These are phyloP conservation scores for Styphnolobium japonicum DNA, from an alignment of 306 rosid genomes.

Conservation along the genomic window DNA sequence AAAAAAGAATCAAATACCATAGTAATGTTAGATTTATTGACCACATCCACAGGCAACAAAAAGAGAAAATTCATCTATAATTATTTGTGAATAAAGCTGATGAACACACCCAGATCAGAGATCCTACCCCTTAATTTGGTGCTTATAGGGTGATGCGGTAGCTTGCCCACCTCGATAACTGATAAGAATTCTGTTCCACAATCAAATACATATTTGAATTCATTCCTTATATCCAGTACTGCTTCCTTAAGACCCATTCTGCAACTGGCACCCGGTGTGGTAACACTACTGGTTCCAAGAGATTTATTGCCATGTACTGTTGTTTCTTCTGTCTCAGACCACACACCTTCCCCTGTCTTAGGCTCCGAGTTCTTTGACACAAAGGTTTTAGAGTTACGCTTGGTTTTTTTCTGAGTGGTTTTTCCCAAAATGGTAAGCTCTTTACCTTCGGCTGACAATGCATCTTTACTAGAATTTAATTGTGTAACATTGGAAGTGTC, in stretches of 20 bases:
- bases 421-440: neutral
- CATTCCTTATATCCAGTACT: conserved; percentile 26
- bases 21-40: neutral
- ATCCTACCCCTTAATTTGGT: conserved; percentile 32
- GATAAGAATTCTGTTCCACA: conserved; percentile 27
- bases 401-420: neutral
- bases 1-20: neutral
- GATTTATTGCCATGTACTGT: neutral
- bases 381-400: neutral
- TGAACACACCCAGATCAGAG: neutral
- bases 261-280: conserved; percentile 13
- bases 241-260: conserved; percentile 33
- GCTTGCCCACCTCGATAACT: conserved; percentile 24
- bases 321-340: neutral
- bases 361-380: conserved; percentile 12
- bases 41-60: neutral
- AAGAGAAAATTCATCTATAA: neutral
- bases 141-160: conserved; percentile 18
- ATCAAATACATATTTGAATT: conserved; percentile 14
- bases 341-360: neutral
- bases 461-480: neutral
- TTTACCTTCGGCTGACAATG: neutral
- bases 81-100: neutral
- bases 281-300: neutral
- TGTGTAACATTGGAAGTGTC: neutral